Base-by-base conservation (phyloP, 768 basidiomycete species). In the Lyophyllum atratum region DNA sequence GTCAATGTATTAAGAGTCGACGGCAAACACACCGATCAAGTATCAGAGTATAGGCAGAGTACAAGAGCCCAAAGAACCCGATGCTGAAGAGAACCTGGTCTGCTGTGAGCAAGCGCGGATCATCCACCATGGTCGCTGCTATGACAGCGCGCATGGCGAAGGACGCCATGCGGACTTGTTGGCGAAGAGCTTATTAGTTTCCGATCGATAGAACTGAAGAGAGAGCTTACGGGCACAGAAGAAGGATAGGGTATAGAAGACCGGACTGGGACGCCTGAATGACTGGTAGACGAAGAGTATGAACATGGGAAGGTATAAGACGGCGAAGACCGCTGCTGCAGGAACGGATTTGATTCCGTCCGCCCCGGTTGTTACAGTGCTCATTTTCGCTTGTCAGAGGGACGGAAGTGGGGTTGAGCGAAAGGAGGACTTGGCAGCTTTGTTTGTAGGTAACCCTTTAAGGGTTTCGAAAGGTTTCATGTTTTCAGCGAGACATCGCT, bases 1-100 rank as follows among this genome's bases (percentile, higher is more conserved):
- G n/a, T n/a, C n/a, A n/a, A n/a, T 10, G 11, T 4, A 44, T 12
- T 21, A 15, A 10, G 44, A 26, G 29, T 48, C 24, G 8, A 21
- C 21, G 25, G 15, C 19, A 24, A 19, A 52, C 62, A 19, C 40
- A 70, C 74, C 72, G 69, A 53, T 75, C 72, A 8, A 74, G 61
- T 15, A 70, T 68, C 3, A 75, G 68, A 10, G 59, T 64, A 56
- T 70, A 74, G 0, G 72, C 68, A 8, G 72, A 72, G 50, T 69
- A 71, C 1, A 75, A 53, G 1, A 76, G 56, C 11, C 67, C 65
- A 50, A 71, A 70, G 61, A 74, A 76, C 14, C 74, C 74, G 21
- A 72, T 60, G 4, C 61, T 61, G 47, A 70, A 72, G 19, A 74
- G 61, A 17, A 72, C 59, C 45, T 68, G 33, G 24, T 66, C 61